Percentiles rank a stretch among this genome's conserved stretches.
Conservation (phyloP, 768 basidiomycete species). For the Boletus rex-veris region DNA sequence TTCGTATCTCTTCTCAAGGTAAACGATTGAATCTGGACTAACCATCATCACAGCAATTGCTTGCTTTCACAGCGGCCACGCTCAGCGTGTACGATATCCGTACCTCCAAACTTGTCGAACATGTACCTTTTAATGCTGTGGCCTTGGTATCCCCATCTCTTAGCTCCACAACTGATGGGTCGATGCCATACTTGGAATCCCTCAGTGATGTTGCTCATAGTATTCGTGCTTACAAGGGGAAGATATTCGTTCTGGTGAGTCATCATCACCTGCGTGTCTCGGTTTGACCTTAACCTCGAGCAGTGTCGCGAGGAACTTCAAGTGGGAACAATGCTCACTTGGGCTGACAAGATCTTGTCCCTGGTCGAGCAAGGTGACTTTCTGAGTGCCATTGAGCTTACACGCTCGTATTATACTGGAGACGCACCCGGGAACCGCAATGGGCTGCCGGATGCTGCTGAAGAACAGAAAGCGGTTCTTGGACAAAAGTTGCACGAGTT, state of each 20-base stretch:
- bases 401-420: slow-evolving; percentile 76
- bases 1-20: slow-evolving; percentile 45
- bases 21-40: neutral
- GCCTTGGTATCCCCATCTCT: slow-evolving; percentile 54
- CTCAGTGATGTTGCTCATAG: slow-evolving; percentile 62
- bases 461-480: slow-evolving; percentile 59
- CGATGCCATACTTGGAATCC: slow-evolving; percentile 46
- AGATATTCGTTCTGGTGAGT: slow-evolving; percentile 84
- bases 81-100: slow-evolving; percentile 72
- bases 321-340: slow-evolving; percentile 85
- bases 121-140: slow-evolving; percentile 53
- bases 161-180: slow-evolving; percentile 43
- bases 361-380: slow-evolving; percentile 86
- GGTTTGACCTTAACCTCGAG: slow-evolving; percentile 5
- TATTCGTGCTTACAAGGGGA: slow-evolving; percentile 81
- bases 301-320: slow-evolving; percentile 64
- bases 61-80: slow-evolving; percentile 51
- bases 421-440: slow-evolving; percentile 83
- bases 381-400: slow-evolving; percentile 82
- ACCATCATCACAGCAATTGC: slow-evolving; percentile 54
- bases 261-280: neutral
- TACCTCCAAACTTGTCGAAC: slow-evolving; percentile 56
- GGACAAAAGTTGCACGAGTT: slow-evolving; percentile 76
- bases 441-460: slow-evolving; percentile 68
- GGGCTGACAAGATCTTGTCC: slow-evolving; percentile 89